Evolutionary conservation across 2,329 filamentous ascomycete species (phyloP).

Genomic region (Lachnellula occidentalis): DNA sequence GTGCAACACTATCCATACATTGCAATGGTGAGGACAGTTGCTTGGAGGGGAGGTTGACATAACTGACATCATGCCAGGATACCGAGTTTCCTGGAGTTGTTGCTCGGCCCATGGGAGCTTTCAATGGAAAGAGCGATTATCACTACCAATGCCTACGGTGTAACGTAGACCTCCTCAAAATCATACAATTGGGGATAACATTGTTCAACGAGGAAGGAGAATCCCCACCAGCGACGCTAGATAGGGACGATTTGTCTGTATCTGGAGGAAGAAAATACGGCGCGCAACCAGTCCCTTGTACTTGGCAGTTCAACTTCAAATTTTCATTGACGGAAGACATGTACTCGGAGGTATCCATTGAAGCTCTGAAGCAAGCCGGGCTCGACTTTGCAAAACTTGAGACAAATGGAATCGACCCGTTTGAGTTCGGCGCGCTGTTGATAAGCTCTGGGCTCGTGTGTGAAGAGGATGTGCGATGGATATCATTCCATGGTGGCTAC

Average conservation of each 20-base stretch:
- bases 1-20: slow-evolving; percentile 93
- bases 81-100: slow-evolving; percentile 99
- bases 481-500: slow-evolving; percentile 96
- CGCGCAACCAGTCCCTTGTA: slow-evolving; percentile 63
- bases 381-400: slow-evolving; percentile 84
- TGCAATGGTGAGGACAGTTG: slow-evolving; percentile 71
- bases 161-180: slow-evolving; percentile 95
- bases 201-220: slow-evolving; percentile 90
- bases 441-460: slow-evolving; percentile 90
- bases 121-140: slow-evolving; percentile 93
- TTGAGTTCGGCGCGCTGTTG: slow-evolving; percentile 81
- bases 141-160: slow-evolving; percentile 97
- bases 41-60: slow-evolving; percentile 2
- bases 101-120: slow-evolving; percentile 88
- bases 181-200: slow-evolving; percentile 94
- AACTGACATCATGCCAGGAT: slow-evolving; percentile 54
- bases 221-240: slow-evolving; percentile 58
- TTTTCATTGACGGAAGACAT: slow-evolving; percentile 94
- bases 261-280: slow-evolving; percentile 39
- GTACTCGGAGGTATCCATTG: slow-evolving; percentile 94
- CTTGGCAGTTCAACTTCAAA: slow-evolving; percentile 99
- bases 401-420: slow-evolving; percentile 83
- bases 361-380: slow-evolving; percentile 84
- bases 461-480: slow-evolving; percentile 85
- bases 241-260: slow-evolving; percentile 38